These are phyloP conservation scores for Chara braunii DNA, from an alignment of 139 green algal species.

Conservation along the genomic window DNA sequence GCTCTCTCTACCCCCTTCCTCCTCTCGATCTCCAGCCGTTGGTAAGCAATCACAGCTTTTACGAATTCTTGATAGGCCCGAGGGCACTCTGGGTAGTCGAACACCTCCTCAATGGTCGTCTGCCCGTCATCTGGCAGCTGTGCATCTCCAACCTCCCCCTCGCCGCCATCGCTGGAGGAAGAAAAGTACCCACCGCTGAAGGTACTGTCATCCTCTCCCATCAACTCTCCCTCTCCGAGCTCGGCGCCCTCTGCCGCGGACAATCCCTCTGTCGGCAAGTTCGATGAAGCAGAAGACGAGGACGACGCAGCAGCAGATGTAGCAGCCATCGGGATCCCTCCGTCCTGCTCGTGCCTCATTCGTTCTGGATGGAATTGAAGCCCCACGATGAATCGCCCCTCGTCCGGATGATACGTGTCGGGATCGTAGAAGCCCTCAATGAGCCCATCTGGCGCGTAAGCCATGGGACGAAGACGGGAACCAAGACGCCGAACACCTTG, in stretches of 20 bases:
- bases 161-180: too few relatives aligned
- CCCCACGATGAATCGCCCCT: slow-evolving; percentile 41
- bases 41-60: background rate
- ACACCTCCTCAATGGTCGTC: background rate
- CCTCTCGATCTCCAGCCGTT: too few relatives aligned
- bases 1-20: background rate
- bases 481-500: slow-evolving; percentile 28
- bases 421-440: slow-evolving; percentile 42
- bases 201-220: too few relatives aligned
- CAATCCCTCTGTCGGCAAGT: too few relatives aligned
- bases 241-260: too few relatives aligned
- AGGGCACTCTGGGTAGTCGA: slow-evolving; percentile 35
- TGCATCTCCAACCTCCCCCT: background rate
- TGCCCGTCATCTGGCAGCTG: too few relatives aligned
- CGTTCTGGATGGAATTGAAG: slow-evolving; percentile 43
- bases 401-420: slow-evolving; percentile 12
- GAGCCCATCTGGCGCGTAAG: slow-evolving; percentile 36
- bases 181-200: too few relatives aligned
- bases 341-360: slow-evolving; percentile 35
- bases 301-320: too few relatives aligned
- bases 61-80: slow-evolving; percentile 27
- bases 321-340: too few relatives aligned
- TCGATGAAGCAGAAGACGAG: too few relatives aligned
- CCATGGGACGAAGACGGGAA: slow-evolving; percentile 31
- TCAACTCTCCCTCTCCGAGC: too few relatives aligned